Base-by-base conservation (phyloP, 1,284 basidiomycete genomes). In the Kwoniella shivajii region DNA sequence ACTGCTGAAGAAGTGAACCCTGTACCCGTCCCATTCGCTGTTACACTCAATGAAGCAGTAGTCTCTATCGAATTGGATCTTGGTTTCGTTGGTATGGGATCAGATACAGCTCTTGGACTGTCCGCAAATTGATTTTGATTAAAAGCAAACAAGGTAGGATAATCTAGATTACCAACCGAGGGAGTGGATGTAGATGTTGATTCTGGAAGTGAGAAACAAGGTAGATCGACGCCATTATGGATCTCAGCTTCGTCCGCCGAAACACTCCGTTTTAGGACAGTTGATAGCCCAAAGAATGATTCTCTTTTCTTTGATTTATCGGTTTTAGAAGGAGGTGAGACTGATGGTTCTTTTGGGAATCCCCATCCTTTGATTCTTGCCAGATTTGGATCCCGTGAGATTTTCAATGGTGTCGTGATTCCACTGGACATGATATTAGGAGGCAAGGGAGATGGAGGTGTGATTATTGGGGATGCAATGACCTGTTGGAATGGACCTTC, bases 261-360 rank as follows among this genome's bases (percentile, higher is more conserved):
- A 16, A 50, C 36, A 16, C 42, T 44, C n/a, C 56, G 38, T 11
- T 45, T 54, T 7, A 61, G 54, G 1, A 55, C 47, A 14, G 61
- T 60, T 1, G 73, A 74, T 13, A 75, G 55, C 6, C 74, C 74
- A 53, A 76, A 76, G 66, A 76, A 76, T 4, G 68, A 71, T 30
- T 76, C 74, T n/a, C 72, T 58, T 51, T 73, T 71, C 52, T 47
- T 64, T 3, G 43, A 27, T 20, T 43, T 24, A 5, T 60, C 26
- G 20, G 48, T 30, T 18, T 42, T 42, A 13, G 22, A 16, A 6
- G 47, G 39, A 4, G 45, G n/a, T n/a, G n/a, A n/a, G n/a, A n/a
- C n/a, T 4, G 38, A 49, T 16, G 49, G 41, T 16, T 48, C 51
- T 36, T 36, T 37, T 2, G 74, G 74, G 60, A 76, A 74, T 0